A percentile compares a stretch with the other conserved stretches of the same genome.
These are phyloP conservation scores for Fomitopsis pinicola DNA, from an alignment of 1,284 basidiomycete genomes.

Conservation along the genomic window DNA sequence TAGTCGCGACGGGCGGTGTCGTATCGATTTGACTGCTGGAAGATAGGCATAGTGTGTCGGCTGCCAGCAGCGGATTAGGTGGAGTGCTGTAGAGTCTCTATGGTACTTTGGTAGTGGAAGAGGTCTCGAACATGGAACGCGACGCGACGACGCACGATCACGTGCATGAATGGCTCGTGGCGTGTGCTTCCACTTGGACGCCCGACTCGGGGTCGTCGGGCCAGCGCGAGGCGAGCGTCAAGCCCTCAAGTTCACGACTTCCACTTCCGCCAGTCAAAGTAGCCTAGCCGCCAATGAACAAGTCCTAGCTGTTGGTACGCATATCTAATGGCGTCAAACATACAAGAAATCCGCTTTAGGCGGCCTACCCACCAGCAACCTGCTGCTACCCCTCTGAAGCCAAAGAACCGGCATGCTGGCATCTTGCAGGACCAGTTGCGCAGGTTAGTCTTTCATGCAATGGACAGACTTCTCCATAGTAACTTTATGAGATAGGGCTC, in stretches of 20 bases:
- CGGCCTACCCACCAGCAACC: slow-evolving; percentile 35
- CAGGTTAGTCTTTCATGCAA: slow-evolving; percentile 37
- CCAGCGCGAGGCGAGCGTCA: background rate
- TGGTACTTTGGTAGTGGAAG: background rate
- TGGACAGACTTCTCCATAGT: background rate
- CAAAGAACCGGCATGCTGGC: slow-evolving; percentile 49
- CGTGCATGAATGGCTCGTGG: background rate
- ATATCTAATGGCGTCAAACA: slow-evolving; percentile 24
- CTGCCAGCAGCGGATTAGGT: background rate
- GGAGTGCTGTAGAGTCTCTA: background rate
- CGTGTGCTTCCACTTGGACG: background rate
- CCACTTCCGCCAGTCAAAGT: background rate
- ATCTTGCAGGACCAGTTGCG: slow-evolving; percentile 75
- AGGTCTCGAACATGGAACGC: background rate
- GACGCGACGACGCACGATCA: background rate
- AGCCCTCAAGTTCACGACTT: background rate
- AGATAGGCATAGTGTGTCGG: background rate
- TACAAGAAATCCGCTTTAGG: slow-evolving; percentile 55
- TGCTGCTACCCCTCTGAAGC: slow-evolving; percentile 24
- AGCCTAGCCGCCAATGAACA: background rate
- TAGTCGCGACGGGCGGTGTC: slow-evolving; percentile 1
- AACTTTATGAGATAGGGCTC: slow-evolving; percentile 38
- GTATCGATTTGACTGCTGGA: background rate
- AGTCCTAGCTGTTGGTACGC: background rate
- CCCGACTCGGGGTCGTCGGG: background rate